A percentile compares a stretch with the other conserved stretches of the same genome.
These are phyloP conservation scores for Trichomonas gallinae DNA, from an alignment of 208 protist species.

Conservation along the genomic window DNA sequence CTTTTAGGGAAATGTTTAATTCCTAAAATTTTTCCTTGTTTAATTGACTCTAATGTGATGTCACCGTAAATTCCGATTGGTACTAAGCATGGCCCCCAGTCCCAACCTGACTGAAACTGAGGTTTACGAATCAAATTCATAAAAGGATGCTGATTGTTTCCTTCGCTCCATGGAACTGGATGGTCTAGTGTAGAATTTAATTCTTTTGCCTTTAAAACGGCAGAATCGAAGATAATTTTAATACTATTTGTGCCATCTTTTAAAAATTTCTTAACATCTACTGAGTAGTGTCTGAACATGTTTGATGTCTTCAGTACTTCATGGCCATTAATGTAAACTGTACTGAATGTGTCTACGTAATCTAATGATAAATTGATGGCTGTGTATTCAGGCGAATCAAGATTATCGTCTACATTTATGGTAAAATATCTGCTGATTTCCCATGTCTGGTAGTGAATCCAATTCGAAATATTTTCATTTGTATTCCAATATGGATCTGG, in stretches of 20 bases:
- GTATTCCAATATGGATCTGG: not conserved
- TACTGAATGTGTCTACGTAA: not conserved
- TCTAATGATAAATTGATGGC: not conserved
- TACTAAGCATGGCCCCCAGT: conserved; percentile 30
- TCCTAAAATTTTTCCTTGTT: not conserved
- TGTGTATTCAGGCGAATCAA: not conserved
- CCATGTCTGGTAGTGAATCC: not conserved
- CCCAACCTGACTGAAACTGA: conserved; percentile 32
- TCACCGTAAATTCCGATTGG: conserved; percentile 11
- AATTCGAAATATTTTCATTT: not conserved
- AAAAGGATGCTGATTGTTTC: not conserved
- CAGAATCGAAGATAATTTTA: not conserved
- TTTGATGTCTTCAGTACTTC: not conserved
- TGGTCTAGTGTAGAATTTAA: not conserved
- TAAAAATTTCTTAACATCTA: not conserved
- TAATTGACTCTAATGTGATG: not conserved
- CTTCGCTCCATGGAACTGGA: not conserved
- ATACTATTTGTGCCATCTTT: not conserved
- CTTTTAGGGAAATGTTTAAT: not conserved
- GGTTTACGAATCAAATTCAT: conserved; percentile 7
- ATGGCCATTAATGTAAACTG: not conserved
- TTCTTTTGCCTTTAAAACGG: not conserved
- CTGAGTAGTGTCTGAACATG: not conserved
- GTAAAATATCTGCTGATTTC: not conserved
- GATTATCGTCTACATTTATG: not conserved